Evolutionary conservation across 495 filamentous ascomycete species (phyloP), one percentile per base, ranked within the genome.

Genomic region (Talaromyces stipitatus): DNA sequence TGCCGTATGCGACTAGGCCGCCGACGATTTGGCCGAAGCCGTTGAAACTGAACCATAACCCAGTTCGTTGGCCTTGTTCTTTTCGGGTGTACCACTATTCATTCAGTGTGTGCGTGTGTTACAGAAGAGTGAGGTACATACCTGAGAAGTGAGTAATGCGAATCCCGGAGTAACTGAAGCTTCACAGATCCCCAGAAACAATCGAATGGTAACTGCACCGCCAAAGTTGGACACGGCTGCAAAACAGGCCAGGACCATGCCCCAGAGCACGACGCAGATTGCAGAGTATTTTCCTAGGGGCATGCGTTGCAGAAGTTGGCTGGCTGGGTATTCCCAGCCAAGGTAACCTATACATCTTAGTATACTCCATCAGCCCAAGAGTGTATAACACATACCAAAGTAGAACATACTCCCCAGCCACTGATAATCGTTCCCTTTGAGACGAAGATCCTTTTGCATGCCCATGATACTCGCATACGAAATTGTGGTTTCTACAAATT

Each of bases 381-480:
- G 18, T 51, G 12, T 22, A n/a, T 30, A 45, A n/a, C 38, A 60
- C 67, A 24, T 55, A 78, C 76, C 84, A 51, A 86, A 85, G 62
- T 87, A 87, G 62, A 87, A 85, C 60, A 81, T 65, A 67, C 76
- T 80, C 0, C 74, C 69, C 4, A 82, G 62, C 81, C 81, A 84
- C 61, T 81, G 76, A 58, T 82, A 78, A 52, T 78, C 61, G 57
- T 75, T 69, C 5, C 64, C 64, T 7, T 59, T 54, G 6, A 80
- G 68, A 33, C 73, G 50, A 24, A 81, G 63, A 51, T 80, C 78
- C 24, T 65, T 74, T 61, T 77, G 77, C 23, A 87, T 71, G 0
- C 83, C 83, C 82, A 86, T 85, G 22, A 87, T 61, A 57, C 75
- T 81, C 8, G 83, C 82, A 60, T 86, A 85, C 0, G 82, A 85